Evolutionary conservation across 164 flowering plant species (phyloP).

Genomic region (Echeveria elegans): DNA sequence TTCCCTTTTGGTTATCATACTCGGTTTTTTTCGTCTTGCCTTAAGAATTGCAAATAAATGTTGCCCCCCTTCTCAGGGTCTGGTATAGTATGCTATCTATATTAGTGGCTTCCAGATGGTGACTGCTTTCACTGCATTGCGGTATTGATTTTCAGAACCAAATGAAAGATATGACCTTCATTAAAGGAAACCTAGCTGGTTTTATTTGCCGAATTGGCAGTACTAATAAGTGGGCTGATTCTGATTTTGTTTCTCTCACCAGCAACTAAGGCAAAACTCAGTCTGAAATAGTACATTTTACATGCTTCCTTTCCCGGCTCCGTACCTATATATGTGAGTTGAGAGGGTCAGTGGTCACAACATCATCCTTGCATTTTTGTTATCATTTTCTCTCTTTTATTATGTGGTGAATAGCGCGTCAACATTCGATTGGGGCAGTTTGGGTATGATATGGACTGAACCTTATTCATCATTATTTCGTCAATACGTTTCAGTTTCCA

Average conservation of each 20-base stretch:
- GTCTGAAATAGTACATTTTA: not conserved
- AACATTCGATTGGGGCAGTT: constrained; percentile 8
- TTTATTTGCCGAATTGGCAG: not conserved
- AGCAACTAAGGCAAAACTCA: not conserved
- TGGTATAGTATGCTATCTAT: not conserved
- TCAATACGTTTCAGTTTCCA: too few species aligned
- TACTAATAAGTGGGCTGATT: not conserved
- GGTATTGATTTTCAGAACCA: not conserved
- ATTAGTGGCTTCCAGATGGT: not conserved
- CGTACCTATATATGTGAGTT: not conserved
- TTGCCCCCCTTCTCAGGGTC: not conserved
- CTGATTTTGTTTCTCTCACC: not conserved
- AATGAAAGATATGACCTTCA: not conserved
- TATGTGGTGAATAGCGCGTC: constrained; percentile 3
- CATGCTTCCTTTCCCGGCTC: not conserved
- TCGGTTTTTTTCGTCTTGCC: not conserved
- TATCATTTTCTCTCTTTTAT: constrained; percentile 1
- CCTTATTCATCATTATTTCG: too few species aligned
- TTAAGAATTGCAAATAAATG: not conserved
- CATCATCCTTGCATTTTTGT: not conserved
- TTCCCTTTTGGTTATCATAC: not conserved
- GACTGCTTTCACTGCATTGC: not conserved
- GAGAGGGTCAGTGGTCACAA: not conserved
- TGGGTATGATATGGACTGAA: constrained; percentile 5
- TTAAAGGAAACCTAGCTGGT: not conserved